phyloP scores from a whole-genome alignment of 192 early-diverging fungal genomes.

The Backusella circina region DNA sequence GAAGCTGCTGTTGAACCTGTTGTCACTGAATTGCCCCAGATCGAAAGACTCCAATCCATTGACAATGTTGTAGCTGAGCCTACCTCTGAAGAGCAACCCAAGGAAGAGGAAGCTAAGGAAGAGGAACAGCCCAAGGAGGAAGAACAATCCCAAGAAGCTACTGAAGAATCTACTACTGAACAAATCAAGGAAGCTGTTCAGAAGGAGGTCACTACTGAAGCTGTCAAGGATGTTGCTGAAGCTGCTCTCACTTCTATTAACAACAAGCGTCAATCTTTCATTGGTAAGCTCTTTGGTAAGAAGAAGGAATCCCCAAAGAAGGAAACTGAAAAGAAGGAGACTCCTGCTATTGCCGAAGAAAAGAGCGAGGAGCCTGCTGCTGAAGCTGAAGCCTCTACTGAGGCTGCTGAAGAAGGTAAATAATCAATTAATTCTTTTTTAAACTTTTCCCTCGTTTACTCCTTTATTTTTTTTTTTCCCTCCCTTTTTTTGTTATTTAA shows the following conservation, averaged over 20 bases:
- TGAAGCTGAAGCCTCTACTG: neutral
- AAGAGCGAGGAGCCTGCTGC: neutral
- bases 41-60: conserved; percentile 4
- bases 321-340: neutral
- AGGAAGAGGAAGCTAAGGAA: neutral
- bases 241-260: conserved; percentile 8
- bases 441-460: neutral
- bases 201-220: neutral
- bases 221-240: conserved; percentile 16
- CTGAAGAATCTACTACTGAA: conserved; percentile 9
- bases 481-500: neutral
- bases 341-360: neutral
- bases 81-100: neutral
- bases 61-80: neutral
- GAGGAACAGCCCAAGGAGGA: neutral
- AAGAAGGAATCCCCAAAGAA: conserved; percentile 4
- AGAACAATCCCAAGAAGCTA: no score
- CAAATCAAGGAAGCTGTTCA: neutral
- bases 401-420: neutral
- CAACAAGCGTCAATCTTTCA: conserved; percentile 18
- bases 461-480: neutral
- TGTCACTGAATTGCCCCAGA: conserved; percentile 7
- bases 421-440: neutral
- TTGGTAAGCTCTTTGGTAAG: conserved; percentile 11
- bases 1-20: neutral